phyloP scores from a whole-genome alignment of 768 basidiomycete genomes.

The Leucocoprinus sp. region DNA sequence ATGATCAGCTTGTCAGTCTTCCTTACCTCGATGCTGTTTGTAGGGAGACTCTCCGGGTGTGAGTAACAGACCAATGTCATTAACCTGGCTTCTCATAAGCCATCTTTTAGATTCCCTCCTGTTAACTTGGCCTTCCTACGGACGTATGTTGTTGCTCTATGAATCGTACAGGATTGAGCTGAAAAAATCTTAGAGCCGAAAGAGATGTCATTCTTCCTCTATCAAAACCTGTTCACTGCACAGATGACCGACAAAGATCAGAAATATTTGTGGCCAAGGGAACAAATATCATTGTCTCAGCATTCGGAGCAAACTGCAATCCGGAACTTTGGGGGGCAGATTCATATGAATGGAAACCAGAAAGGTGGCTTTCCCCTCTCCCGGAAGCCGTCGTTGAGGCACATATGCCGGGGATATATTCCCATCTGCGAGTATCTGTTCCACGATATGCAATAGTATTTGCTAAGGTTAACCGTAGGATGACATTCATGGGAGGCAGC shows the following conservation, averaged over 20 bases:
- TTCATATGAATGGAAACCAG: constrained; percentile 29
- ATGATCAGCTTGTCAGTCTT: constrained; percentile 23
- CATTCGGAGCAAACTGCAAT: constrained; percentile 23
- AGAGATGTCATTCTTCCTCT: constrained; percentile 23
- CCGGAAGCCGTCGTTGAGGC: constrained; percentile 22
- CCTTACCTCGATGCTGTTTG: constrained; percentile 28
- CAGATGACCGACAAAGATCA: constrained; percentile 20
- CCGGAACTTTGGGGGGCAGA: constrained; percentile 29
- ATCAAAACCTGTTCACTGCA: constrained; percentile 21
- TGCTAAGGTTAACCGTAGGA: constrained; percentile 7
- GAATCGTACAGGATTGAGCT: neutral
- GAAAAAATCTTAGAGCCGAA: constrained; percentile 13
- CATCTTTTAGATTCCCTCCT: constrained; percentile 8
- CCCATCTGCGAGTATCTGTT: constrained; percentile 11
- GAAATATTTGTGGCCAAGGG: constrained; percentile 19
- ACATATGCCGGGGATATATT: constrained; percentile 14
- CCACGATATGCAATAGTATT: neutral
- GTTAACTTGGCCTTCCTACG: constrained; percentile 11
- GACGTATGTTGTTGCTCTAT: constrained; percentile 9
- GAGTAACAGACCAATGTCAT: neutral
- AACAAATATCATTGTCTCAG: constrained; percentile 20
- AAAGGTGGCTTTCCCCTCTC: constrained; percentile 29
- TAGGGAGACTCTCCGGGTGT: constrained; percentile 26
- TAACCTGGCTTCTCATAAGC: neutral
- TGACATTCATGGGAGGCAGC: constrained; percentile 17